phyloP scores from a whole-genome alignment of 192 early-diverging fungal species.

The Umbelopsis isabellina region DNA sequence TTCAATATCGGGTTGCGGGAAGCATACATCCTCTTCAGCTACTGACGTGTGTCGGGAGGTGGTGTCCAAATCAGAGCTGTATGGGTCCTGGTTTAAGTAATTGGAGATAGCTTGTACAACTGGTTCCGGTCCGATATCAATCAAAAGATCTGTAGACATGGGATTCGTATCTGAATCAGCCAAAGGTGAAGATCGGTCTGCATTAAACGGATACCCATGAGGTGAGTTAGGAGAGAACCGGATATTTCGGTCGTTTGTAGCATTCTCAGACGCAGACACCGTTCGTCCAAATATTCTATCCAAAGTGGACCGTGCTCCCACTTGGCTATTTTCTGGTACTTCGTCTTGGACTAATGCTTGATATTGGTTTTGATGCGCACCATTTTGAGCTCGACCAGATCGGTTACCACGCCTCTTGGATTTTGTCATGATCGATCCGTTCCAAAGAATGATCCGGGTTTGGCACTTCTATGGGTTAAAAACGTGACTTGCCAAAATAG shows the following conservation, averaged over 20 bases:
- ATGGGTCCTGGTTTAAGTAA: not conserved
- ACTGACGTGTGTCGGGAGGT: conserved; percentile 8
- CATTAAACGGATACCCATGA: not conserved
- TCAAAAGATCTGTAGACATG: not conserved
- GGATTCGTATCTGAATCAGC: not conserved
- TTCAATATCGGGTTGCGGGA: conserved; percentile 25
- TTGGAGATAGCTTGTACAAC: not conserved
- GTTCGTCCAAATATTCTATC: conserved; percentile 12
- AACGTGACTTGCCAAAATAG: conserved; percentile 11
- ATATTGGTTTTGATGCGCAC: not conserved
- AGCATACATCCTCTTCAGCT: conserved; percentile 34
- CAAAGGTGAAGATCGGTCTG: not conserved
- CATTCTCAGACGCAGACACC: not conserved
- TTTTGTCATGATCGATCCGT: not conserved
- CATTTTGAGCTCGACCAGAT: not conserved
- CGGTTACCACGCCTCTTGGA: conserved; percentile 3
- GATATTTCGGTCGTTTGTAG: not conserved
- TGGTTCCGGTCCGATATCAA: conserved; percentile 2
- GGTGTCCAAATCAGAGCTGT: conserved; percentile 26
- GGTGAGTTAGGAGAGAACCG: not conserved
- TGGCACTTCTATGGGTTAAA: not conserved
- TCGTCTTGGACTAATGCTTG: not conserved
- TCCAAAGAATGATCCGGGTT: not conserved
- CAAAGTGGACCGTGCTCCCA: not conserved
- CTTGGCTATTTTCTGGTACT: not conserved